Percentiles rank a stretch among this genome's conserved stretches.
phyloP scores from a whole-genome alignment of 2,329 filamentous ascomycete species.

The Claviceps purpurea region DNA sequence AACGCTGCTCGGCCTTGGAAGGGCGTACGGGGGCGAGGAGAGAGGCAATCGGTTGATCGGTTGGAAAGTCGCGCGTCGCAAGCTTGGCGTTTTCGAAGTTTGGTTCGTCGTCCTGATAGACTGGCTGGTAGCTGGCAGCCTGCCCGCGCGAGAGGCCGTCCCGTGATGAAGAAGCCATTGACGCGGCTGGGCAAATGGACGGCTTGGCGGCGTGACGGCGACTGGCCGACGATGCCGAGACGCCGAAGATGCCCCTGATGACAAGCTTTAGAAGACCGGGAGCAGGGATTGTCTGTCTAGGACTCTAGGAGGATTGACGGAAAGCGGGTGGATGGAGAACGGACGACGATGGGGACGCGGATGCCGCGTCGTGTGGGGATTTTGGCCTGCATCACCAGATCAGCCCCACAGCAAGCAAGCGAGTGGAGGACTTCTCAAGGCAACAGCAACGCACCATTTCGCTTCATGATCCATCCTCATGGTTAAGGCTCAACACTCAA shows the following conservation, averaged over 20 bases:
- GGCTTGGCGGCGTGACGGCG: neutral
- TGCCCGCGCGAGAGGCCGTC: conserved; percentile 7
- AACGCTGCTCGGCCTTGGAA: conserved; percentile 14
- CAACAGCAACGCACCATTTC: too few species aligned
- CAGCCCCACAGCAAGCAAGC: neutral
- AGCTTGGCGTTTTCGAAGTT: neutral
- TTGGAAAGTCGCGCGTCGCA: neutral
- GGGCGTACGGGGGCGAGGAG: conserved; percentile 5
- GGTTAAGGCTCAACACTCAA: too few species aligned
- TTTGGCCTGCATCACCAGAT: neutral
- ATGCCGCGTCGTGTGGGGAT: too few species aligned
- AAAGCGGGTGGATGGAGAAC: neutral
- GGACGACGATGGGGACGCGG: neutral
- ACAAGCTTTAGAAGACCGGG: neutral
- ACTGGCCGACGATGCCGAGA: neutral
- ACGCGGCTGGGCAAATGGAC: neutral
- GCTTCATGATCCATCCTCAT: too few species aligned
- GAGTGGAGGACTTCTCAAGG: too few species aligned
- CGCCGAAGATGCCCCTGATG: neutral
- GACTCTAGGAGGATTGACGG: neutral
- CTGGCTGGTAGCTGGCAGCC: conserved; percentile 18
- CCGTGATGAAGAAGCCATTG: conserved; percentile 5
- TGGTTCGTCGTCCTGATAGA: conserved; percentile 19
- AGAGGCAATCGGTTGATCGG: neutral
- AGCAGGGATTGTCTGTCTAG: neutral